phyloP scores from a whole-genome alignment of 2,329 filamentous ascomycete species.

The Beauveria asiatica region DNA sequence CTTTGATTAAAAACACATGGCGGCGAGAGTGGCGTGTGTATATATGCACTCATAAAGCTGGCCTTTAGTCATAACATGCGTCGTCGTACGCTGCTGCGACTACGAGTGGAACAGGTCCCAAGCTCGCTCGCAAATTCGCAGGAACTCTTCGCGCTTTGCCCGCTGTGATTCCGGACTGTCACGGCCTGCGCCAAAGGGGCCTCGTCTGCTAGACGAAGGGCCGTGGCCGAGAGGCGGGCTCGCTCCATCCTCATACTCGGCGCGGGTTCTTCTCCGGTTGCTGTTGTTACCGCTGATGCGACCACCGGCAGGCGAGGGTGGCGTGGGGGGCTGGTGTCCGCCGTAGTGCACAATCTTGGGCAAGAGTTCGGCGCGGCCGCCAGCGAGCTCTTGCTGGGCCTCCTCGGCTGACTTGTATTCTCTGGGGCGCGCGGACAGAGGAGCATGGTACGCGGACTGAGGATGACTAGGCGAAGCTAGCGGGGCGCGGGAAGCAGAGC shows the following conservation, averaged over 20 bases:
- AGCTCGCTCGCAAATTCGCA: slow-evolving; percentile 75
- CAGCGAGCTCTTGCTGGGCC: slow-evolving; percentile 80
- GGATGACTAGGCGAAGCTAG: slow-evolving; percentile 72
- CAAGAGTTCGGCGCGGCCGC: slow-evolving; percentile 83
- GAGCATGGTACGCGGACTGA: slow-evolving; percentile 41
- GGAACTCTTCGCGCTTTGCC: slow-evolving; percentile 88
- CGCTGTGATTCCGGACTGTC: slow-evolving; percentile 76
- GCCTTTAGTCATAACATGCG: slow-evolving; percentile 13
- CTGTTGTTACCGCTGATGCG: slow-evolving; percentile 39
- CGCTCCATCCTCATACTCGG: slow-evolving; percentile 88
- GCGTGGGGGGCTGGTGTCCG: slow-evolving; percentile 86
- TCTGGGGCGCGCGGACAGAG: slow-evolving; percentile 56
- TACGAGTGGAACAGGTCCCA: slow-evolving; percentile 97
- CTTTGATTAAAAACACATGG: slow-evolving; percentile 12
- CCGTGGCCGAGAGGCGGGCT: slow-evolving; percentile 77
- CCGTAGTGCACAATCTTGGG: slow-evolving; percentile 94
- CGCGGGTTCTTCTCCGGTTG: slow-evolving; percentile 61
- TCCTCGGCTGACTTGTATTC: slow-evolving; percentile 97
- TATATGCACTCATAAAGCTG: slow-evolving; percentile 13
- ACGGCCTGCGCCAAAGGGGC: slow-evolving; percentile 71
- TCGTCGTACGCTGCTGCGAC: slow-evolving; percentile 18
- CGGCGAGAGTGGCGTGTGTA: neutral
- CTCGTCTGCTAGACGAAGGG: slow-evolving; percentile 50
- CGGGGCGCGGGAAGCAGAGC: slow-evolving; percentile 58
- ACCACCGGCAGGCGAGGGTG: slow-evolving; percentile 63